phyloP scores from a whole-genome alignment of 2,329 filamentous ascomycete species.

The Fusarium sp. region DNA sequence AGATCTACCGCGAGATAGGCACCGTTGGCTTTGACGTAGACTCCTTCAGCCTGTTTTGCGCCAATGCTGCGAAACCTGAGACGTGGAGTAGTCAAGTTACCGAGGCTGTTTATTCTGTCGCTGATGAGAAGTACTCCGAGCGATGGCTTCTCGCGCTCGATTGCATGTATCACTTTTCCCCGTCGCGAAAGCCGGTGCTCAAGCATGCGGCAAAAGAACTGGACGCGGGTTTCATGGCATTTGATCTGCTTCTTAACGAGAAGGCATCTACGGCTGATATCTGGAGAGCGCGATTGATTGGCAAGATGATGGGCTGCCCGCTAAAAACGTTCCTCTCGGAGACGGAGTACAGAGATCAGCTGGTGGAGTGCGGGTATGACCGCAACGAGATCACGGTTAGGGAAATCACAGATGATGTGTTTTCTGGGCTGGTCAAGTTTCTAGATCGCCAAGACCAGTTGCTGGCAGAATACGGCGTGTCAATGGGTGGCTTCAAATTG shows the following conservation, averaged over 20 bases:
- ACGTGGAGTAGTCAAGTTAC: constrained; percentile 52
- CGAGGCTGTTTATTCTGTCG: constrained; percentile 45
- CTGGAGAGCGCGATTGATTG: constrained; percentile 56
- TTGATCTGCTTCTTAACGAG: constrained; percentile 61
- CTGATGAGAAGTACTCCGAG: constrained; percentile 45
- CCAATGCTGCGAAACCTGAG: constrained; percentile 61
- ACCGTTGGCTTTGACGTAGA: constrained; percentile 12
- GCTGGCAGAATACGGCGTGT: constrained; percentile 52
- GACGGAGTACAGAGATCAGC: constrained; percentile 57
- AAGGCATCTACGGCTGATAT: constrained; percentile 46
- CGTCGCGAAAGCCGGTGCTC: constrained; percentile 62
- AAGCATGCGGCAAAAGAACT: constrained; percentile 55
- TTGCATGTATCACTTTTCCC: constrained; percentile 67
- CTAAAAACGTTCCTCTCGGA: constrained; percentile 61
- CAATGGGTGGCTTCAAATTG: constrained; percentile 52
- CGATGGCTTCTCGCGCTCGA: constrained; percentile 67
- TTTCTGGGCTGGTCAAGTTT: constrained; percentile 60
- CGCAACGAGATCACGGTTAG: constrained; percentile 54
- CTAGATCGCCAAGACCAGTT: constrained; percentile 53
- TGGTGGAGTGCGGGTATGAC: constrained; percentile 62
- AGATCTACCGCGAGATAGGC: constrained; percentile 42
- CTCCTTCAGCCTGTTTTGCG: constrained; percentile 57
- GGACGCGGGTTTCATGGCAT: constrained; percentile 64
- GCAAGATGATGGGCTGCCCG: constrained; percentile 61
- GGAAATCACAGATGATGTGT: constrained; percentile 66